These are phyloP conservation scores for Carallia pectinifolia DNA, from an alignment of 345 rosid genomes.

Conservation along the genomic window DNA sequence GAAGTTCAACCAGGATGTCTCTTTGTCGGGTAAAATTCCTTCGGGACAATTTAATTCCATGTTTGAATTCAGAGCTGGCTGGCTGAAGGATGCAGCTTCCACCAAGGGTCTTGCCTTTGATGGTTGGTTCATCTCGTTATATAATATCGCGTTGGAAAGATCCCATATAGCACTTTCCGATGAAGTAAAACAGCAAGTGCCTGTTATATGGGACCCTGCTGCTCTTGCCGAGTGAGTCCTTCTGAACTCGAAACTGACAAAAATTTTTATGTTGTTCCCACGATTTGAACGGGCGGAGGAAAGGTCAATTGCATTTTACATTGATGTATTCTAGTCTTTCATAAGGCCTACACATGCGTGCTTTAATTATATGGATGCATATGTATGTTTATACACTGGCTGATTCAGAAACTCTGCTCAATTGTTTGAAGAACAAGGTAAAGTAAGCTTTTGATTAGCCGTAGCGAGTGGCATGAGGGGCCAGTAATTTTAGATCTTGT, in stretches of 20 bases:
- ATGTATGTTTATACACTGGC: no score
- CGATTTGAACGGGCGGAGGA: no score
- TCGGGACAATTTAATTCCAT: constrained; percentile 72
- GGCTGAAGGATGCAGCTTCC: constrained; percentile 83
- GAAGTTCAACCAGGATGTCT: constrained; percentile 74
- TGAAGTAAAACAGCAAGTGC: constrained; percentile 71
- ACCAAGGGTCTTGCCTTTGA: constrained; percentile 70
- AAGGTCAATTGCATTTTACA: no score
- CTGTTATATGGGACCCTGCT: constrained; percentile 81
- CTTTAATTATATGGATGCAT: no score
- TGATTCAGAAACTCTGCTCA: no score
- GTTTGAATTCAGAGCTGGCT: constrained; percentile 63
- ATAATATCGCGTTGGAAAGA: constrained; percentile 74
- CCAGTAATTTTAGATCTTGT: no score
- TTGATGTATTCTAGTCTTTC: no score
- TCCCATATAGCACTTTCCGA: constrained; percentile 41
- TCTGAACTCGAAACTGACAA: background rate
- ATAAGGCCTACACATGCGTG: no score
- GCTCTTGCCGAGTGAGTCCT: constrained; percentile 83
- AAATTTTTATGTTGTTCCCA: no score
- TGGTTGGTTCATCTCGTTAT: constrained; percentile 91
- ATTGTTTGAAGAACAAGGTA: no score
- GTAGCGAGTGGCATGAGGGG: no score
- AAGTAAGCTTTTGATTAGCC: no score
- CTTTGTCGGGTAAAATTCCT: constrained; percentile 84